Evolutionary conservation across 352 stramenopile genomes (phyloP).

Genomic region (Pythium pyrilobum): DNA sequence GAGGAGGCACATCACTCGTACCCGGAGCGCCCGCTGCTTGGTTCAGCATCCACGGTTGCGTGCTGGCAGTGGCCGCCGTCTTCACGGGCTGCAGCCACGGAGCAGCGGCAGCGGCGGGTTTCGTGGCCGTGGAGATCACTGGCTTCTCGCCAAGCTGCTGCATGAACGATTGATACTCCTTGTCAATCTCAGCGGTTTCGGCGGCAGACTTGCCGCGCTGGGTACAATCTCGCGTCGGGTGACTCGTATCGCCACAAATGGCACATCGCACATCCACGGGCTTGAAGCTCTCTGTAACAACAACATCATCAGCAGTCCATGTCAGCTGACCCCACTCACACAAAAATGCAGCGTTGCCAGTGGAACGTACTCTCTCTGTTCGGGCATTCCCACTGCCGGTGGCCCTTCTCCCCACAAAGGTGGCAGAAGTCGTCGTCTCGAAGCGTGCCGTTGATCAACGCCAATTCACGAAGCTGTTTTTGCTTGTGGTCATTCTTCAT

Average conservation of each 20-base stretch:
- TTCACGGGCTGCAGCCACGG: constrained; percentile 71
- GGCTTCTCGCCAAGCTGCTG: constrained; percentile 79
- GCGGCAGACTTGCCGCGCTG: constrained; percentile 74
- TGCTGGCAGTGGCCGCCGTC: constrained; percentile 23
- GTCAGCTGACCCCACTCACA: constrained; percentile 1
- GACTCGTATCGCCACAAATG: constrained; percentile 97
- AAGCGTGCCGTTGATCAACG: constrained; percentile 98
- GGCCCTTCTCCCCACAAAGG: constrained; percentile 97
- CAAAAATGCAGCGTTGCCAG: not conserved
- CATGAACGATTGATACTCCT: constrained; percentile 87
- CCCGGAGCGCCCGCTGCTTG: constrained; percentile 39
- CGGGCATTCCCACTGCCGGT: constrained; percentile 97
- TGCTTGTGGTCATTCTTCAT: constrained; percentile 97
- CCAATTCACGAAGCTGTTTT: constrained; percentile 97
- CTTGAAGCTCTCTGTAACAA: constrained; percentile 60
- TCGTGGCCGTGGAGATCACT: constrained; percentile 53
- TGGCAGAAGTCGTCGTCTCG: constrained; percentile 97
- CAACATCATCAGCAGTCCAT: constrained; percentile 33
- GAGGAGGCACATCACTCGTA: constrained; percentile 21
- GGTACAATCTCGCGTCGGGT: constrained; percentile 97
- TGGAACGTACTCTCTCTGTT: constrained; percentile 76
- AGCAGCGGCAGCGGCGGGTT: constrained; percentile 28
- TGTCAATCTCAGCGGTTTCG: constrained; percentile 73
- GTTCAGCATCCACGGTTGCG: constrained; percentile 62
- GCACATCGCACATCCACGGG: constrained; percentile 92